A percentile compares a stretch with the other conserved stretches of the same genome.
phyloP scores from a whole-genome alignment of 495 filamentous ascomycete genomes.

The Tuber microsphaerosporum region DNA sequence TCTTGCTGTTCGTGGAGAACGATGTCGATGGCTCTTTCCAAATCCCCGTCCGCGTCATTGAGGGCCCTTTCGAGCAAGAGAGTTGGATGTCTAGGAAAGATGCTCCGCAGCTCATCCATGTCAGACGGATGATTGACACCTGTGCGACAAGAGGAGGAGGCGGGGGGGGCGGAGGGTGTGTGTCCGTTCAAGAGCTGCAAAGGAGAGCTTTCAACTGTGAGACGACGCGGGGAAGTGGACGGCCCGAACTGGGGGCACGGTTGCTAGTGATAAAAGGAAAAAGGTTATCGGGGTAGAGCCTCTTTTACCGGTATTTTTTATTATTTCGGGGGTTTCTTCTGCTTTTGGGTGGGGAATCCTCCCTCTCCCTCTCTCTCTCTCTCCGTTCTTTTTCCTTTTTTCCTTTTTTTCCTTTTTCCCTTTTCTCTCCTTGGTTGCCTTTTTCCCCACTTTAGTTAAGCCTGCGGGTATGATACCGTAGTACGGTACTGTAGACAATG shows the following conservation, averaged over 20 bases:
- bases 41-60: conserved; percentile 16
- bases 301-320: conserved; percentile 8
- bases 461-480: neutral
- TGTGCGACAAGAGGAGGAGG: conserved; percentile 12
- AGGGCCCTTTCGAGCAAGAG: conserved; percentile 22
- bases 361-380: neutral
- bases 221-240: conserved; percentile 6
- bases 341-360: neutral
- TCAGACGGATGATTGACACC: conserved; percentile 7
- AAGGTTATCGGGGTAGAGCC: conserved; percentile 7
- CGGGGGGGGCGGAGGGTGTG: neutral
- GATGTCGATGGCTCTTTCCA: conserved; percentile 23
- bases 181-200: conserved; percentile 11
- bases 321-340: neutral
- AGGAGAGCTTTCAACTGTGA: conserved; percentile 21
- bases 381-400: neutral
- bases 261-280: conserved; percentile 7
- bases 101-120: conserved; percentile 30
- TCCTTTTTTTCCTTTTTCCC: neutral
- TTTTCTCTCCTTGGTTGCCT: neutral
- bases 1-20: conserved; percentile 22
- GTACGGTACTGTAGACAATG: conserved; percentile 1
- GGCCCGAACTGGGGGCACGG: conserved; percentile 5
- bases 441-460: conserved; percentile 1
- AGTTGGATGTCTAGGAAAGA: conserved; percentile 23